Percentiles rank a stretch among this genome's conserved stretches.
Conservation (phyloP, 768 basidiomycete species). For the Leccinum truebloodii region DNA sequence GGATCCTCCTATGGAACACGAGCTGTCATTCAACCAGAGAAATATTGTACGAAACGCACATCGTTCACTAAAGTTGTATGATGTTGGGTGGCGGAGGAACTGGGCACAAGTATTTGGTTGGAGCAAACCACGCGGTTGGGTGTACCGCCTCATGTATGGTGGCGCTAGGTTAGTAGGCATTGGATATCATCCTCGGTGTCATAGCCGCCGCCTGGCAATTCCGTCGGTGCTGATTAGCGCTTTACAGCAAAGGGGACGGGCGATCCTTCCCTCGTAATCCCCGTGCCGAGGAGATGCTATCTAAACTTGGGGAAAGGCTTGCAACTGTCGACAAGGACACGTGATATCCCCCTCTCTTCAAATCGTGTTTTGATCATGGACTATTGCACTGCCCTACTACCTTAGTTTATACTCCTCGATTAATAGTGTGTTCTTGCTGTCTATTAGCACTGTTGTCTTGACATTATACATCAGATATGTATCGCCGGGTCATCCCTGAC, state of each 20-base stretch:
- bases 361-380: not conserved
- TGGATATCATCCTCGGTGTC: not conserved
- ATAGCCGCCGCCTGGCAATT: not conserved
- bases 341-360: conserved; percentile 19
- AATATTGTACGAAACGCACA: conserved; percentile 66
- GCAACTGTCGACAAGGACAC: conserved; percentile 55
- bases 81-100: conserved; percentile 73
- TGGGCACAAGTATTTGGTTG: conserved; percentile 70
- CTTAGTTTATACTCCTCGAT: not conserved
- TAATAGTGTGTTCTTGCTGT: conserved; percentile 8
- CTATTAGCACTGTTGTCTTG: conserved; percentile 8
- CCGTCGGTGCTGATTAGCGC: conserved; percentile 1
- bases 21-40: conserved; percentile 66
- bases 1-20: conserved; percentile 70
- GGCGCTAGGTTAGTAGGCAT: conserved; percentile 57
- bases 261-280: conserved; percentile 68
- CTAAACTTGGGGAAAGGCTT: conserved; percentile 62
- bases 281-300: conserved; percentile 62
- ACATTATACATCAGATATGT: conserved; percentile 2
- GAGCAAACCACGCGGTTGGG: conserved; percentile 51
- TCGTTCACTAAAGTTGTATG: conserved; percentile 59
- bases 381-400: not conserved
- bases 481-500: not conserved
- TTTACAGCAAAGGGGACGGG: conserved; percentile 63
- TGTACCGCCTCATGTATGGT: conserved; percentile 55